Conservation (phyloP, 1,284 basidiomycete genomes). For the Albatrellus sp. region DNA sequence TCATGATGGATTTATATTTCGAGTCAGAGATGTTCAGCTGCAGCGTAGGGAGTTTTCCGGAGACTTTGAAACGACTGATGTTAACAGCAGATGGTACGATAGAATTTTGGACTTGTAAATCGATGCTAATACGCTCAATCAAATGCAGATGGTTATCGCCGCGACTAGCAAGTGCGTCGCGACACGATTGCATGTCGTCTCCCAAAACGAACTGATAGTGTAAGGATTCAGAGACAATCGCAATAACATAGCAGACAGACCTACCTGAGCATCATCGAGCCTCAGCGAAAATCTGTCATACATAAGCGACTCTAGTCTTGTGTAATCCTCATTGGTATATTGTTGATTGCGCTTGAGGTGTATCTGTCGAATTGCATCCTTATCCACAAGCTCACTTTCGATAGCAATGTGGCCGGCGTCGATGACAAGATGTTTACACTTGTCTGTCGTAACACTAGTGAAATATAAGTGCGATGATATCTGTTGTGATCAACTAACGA, state of each 20-base stretch:
- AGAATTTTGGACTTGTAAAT: slow-evolving; percentile 86
- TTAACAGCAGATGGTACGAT: slow-evolving; percentile 84
- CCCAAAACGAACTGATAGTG: slow-evolving; percentile 76
- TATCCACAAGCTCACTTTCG: slow-evolving; percentile 82
- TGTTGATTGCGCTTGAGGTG: slow-evolving; percentile 78
- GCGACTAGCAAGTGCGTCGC: slow-evolving; percentile 57
- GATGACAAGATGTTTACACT: slow-evolving; percentile 82
- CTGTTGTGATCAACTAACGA: slow-evolving; percentile 12
- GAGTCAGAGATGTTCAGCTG: slow-evolving; percentile 91
- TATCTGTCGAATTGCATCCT: slow-evolving; percentile 71
- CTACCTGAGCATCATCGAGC: slow-evolving; percentile 82
- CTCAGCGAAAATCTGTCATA: slow-evolving; percentile 88
- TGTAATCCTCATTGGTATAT: slow-evolving; percentile 86
- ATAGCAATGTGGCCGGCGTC: slow-evolving; percentile 97
- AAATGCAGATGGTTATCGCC: slow-evolving; percentile 67
- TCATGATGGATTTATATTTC: slow-evolving; percentile 94
- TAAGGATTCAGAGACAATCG: slow-evolving; percentile 3
- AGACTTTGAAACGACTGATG: slow-evolving; percentile 85
- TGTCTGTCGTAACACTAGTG: slow-evolving; percentile 57
- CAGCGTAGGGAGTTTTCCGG: slow-evolving; percentile 81
- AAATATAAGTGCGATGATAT: background rate
- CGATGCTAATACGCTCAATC: slow-evolving; percentile 88
- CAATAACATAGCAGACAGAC: slow-evolving; percentile 8
- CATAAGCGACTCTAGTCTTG: slow-evolving; percentile 86
- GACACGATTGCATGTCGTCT: slow-evolving; percentile 72